Conservation (phyloP, 352 stramenopile genomes). For the Globisporangium nodosum region DNA sequence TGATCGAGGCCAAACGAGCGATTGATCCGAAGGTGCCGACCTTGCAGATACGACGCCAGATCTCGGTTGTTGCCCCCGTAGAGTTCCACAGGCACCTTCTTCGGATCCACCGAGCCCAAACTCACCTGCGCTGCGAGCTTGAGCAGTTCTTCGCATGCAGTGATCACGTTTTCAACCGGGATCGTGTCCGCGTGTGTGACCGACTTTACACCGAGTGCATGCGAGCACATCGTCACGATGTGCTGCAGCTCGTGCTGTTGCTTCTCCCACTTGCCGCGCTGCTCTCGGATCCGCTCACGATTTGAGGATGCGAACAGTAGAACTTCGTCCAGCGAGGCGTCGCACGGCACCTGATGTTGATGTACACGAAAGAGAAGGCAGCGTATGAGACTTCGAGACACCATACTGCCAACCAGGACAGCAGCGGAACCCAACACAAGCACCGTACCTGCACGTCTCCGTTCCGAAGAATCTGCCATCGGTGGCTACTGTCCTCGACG, state of each 20-base stretch:
- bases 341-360: conserved; percentile 14
- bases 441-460: conserved; percentile 26
- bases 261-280: conserved; percentile 17
- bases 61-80: conserved; percentile 8
- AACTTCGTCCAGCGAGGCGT: conserved; percentile 22
- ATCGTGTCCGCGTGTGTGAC: conserved; percentile 34
- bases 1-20: conserved; percentile 34
- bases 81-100: conserved; percentile 12
- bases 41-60: conserved; percentile 18
- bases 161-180: conserved; percentile 22
- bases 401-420: neutral
- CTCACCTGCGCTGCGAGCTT: conserved; percentile 23
- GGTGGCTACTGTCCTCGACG: conserved; percentile 33
- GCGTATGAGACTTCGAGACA: neutral
- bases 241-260: conserved; percentile 32
- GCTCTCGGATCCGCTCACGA: conserved; percentile 21
- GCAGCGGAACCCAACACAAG: neutral
- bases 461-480: conserved; percentile 38
- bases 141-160: conserved; percentile 27
- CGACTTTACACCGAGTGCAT: conserved; percentile 23
- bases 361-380: neutral
- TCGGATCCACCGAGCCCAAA: conserved; percentile 6
- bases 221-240: conserved; percentile 24
- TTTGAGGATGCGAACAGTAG: conserved; percentile 18
- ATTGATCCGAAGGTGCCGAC: conserved; percentile 24